Conservation (phyloP, 306 rosid species). For the barrel medic (Medicago truncatula) region MtrunA17r5.0-ANR NC_053047.1:464501-465000, state of each 20-base stretch:
- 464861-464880: constrained; percentile 80
- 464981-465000: constrained; percentile 65
- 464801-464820: constrained; percentile 22
- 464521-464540: background rate
- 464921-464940: constrained; percentile 77
- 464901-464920: constrained; percentile 71
- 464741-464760: constrained; percentile 85
- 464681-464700: constrained; percentile 73
- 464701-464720: constrained; percentile 84
- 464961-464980: constrained; percentile 57
- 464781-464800: constrained; percentile 41
- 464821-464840: constrained; percentile 13
- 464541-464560: background rate
- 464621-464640: background rate
- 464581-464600: constrained; percentile 9
- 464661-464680: constrained; percentile 33
- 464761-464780: constrained; percentile 31
- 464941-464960: constrained; percentile 71
- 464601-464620: constrained; percentile 19
- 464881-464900: constrained; percentile 87
- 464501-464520: background rate
- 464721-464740: constrained; percentile 86
- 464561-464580: background rate
- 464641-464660: background rate
- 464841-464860: constrained; percentile 79